Conservation (phyloP, 495 filamentous ascomycete species). For the Talaromyces stipitatus region DNA sequence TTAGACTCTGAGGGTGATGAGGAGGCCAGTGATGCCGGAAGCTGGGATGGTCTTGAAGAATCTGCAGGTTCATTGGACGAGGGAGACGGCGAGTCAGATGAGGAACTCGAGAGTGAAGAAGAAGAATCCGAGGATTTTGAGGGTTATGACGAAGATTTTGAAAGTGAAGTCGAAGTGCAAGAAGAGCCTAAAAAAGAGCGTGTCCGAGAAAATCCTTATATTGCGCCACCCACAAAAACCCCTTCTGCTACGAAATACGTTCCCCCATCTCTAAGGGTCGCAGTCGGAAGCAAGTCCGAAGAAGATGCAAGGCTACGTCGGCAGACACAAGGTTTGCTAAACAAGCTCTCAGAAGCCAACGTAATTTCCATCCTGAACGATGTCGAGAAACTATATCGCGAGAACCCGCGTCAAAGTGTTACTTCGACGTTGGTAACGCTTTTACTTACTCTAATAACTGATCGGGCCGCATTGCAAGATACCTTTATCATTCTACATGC, state of each 20-base stretch:
- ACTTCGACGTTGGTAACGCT: slow-evolving; percentile 69
- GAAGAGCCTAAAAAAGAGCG: slow-evolving; percentile 31
- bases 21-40: slow-evolving; percentile 18
- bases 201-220: slow-evolving; percentile 53
- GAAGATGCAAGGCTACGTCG: slow-evolving; percentile 61
- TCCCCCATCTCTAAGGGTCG: slow-evolving; percentile 72
- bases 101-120: background rate
- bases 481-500: slow-evolving; percentile 87
- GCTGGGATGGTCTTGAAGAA: slow-evolving; percentile 7
- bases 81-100: background rate
- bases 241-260: slow-evolving; percentile 61
- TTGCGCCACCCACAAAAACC: slow-evolving; percentile 40
- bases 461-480: slow-evolving; percentile 68
- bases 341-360: slow-evolving; percentile 87
- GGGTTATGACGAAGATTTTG: slow-evolving; percentile 10
- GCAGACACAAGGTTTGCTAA: slow-evolving; percentile 80
- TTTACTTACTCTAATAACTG: slow-evolving; percentile 66
- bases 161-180: slow-evolving; percentile 17
- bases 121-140: slow-evolving; percentile 10
- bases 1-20: slow-evolving; percentile 20
- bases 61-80: background rate
- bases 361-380: slow-evolving; percentile 72
- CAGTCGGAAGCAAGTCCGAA: slow-evolving; percentile 55
- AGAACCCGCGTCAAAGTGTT: slow-evolving; percentile 74
- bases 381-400: slow-evolving; percentile 73